phyloP scores from a whole-genome alignment of 2,329 filamentous ascomycete species.

The Coniochaeta sp. region DNA sequence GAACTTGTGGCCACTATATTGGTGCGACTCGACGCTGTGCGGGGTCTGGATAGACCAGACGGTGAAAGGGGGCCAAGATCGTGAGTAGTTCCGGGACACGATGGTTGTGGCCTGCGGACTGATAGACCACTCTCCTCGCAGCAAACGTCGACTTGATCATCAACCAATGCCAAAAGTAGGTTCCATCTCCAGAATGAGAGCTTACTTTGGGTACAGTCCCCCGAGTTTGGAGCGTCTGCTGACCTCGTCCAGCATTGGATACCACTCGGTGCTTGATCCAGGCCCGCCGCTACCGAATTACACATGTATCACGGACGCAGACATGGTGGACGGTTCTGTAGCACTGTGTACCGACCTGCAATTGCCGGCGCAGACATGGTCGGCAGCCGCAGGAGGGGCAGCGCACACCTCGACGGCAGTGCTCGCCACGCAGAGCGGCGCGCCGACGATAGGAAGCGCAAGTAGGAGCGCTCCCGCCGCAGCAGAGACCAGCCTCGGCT shows the following conservation, averaged over 20 bases:
- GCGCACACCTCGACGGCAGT: background rate
- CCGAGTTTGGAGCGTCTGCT: background rate
- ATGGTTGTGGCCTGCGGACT: constrained; percentile 4
- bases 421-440: constrained; percentile 1
- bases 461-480: background rate
- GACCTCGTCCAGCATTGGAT: constrained; percentile 18
- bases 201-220: background rate
- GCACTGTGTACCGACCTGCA: background rate
- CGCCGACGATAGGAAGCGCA: background rate
- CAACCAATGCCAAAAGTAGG: constrained; percentile 43
- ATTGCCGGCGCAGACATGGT: background rate
- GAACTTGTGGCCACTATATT: constrained; percentile 39
- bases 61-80: constrained; percentile 29
- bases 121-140: constrained; percentile 14
- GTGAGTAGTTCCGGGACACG: constrained; percentile 25
- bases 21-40: constrained; percentile 43
- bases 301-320: constrained; percentile 15
- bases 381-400: background rate
- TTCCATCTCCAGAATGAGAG: background rate
- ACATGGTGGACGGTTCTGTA: background rate
- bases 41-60: constrained; percentile 31
- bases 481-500: background rate
- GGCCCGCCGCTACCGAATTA: constrained; percentile 24
- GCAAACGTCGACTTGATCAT: constrained; percentile 45
- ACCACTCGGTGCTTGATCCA: constrained; percentile 22